Conservation (phyloP, 2,329 filamentous ascomycete genomes). For the Microdochium bolleyi region DNA sequence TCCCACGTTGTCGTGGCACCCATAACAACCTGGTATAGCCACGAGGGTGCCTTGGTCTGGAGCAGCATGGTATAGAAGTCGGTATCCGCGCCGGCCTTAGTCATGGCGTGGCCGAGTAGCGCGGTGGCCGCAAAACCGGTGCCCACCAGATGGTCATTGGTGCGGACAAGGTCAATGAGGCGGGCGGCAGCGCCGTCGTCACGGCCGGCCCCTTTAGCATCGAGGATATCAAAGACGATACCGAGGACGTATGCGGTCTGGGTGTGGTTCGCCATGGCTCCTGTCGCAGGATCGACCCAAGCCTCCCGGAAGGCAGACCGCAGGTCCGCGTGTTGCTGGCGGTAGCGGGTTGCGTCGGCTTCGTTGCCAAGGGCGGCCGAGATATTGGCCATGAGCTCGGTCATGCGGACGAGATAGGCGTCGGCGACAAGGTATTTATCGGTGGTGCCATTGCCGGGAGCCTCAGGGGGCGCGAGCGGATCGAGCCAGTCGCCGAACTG, state of each 20-base stretch:
- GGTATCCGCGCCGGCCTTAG: neutral
- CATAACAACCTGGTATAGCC: slow-evolving; percentile 27
- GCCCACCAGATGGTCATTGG: slow-evolving; percentile 5
- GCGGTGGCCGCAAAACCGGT: slow-evolving; percentile 15
- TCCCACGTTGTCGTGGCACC: slow-evolving; percentile 28
- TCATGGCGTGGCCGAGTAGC: neutral
- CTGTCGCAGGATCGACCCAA: slow-evolving; percentile 20
- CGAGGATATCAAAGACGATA: slow-evolving; percentile 7
- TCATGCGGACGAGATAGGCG: slow-evolving; percentile 36
- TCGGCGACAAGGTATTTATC: slow-evolving; percentile 33
- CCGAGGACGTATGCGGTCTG: slow-evolving; percentile 12
- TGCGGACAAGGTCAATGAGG: slow-evolving; percentile 1
- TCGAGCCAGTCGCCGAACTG: slow-evolving; percentile 42
- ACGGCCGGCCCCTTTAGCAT: neutral
- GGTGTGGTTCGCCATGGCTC: slow-evolving; percentile 18
- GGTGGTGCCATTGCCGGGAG: slow-evolving; percentile 29
- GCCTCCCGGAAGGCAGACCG: slow-evolving; percentile 18
- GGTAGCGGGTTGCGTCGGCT: slow-evolving; percentile 15
- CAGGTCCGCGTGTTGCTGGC: slow-evolving; percentile 9
- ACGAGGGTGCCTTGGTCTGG: slow-evolving; percentile 21
- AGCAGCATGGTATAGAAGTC: slow-evolving; percentile 24
- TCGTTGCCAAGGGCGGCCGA: slow-evolving; percentile 19
- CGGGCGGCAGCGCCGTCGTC: slow-evolving; percentile 2
- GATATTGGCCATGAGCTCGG: slow-evolving; percentile 26
- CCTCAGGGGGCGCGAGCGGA: slow-evolving; percentile 31